Evolutionary conservation across 768 basidiomycete species (phyloP).

Genomic region (Daedaleopsis sinensis): DNA sequence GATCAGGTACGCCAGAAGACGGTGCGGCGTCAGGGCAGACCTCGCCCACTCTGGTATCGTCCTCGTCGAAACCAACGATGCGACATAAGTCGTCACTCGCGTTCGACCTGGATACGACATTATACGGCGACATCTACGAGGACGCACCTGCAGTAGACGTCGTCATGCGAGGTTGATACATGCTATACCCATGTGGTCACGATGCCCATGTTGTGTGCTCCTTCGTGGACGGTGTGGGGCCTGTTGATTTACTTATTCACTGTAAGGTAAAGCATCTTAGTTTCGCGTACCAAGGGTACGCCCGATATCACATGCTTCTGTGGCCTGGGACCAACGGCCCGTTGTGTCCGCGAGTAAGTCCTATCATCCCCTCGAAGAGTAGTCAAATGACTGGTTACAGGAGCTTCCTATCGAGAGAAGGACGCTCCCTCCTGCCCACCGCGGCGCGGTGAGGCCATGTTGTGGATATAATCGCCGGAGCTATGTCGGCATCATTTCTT

Average conservation of each 20-base stretch:
- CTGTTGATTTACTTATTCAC: background rate
- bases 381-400: no score
- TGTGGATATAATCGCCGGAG: no score
- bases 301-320: background rate
- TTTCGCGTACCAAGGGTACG: background rate
- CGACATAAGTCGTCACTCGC: conserved; percentile 18
- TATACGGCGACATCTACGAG: conserved; percentile 4
- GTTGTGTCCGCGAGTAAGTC: no score
- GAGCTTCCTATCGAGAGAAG: no score
- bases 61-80: conserved; percentile 16
- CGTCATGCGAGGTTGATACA: background rate
- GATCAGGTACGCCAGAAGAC: conserved; percentile 16
- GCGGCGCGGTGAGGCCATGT: no score
- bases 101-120: background rate
- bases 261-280: conserved; percentile 1
- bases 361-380: no score
- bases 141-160: conserved; percentile 8
- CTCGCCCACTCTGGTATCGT: conserved; percentile 24
- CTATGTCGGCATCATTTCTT: no score
- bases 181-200: background rate
- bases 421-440: no score
- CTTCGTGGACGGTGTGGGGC: background rate
- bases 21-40: conserved; percentile 24
- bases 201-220: background rate
- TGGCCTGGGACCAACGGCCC: no score